These are phyloP conservation scores for Cyamopsis tetragonoloba DNA, from an alignment of 306 rosid species.

Conservation along the genomic window DNA sequence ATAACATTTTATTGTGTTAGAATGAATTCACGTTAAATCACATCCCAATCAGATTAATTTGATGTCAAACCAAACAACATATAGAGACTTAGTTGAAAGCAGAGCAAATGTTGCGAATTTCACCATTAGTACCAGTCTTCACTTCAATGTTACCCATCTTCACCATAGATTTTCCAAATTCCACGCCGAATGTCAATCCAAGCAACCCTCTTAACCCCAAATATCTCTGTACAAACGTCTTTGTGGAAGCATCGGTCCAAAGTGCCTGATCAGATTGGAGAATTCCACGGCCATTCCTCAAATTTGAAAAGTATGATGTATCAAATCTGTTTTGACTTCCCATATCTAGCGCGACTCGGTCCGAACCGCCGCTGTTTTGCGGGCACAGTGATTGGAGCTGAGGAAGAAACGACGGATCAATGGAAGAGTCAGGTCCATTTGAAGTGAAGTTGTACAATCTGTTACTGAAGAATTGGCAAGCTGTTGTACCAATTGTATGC, in stretches of 20 bases:
- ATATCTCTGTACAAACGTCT: constrained; percentile 24
- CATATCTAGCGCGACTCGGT: constrained; percentile 30
- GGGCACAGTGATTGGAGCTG: constrained; percentile 37
- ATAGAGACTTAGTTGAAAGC: constrained; percentile 30
- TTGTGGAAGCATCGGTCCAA: constrained; percentile 42
- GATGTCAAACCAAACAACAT: no score
- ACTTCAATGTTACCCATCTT: constrained; percentile 45
- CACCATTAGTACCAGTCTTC: constrained; percentile 32
- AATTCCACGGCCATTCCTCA: constrained; percentile 32
- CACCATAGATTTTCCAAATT: constrained; percentile 45
- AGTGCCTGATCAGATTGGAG: constrained; percentile 43
- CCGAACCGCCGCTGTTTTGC: constrained; percentile 18
- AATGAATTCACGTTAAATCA: no score
- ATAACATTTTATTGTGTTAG: no score
- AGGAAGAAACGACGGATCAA: constrained; percentile 33
- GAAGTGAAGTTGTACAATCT: constrained; percentile 36
- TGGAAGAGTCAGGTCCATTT: constrained; percentile 38
- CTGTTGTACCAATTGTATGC: constrained; percentile 46
- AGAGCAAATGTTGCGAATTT: constrained; percentile 37
- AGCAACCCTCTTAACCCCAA: background rate
- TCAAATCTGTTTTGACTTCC: constrained; percentile 35
- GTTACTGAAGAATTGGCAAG: constrained; percentile 24
- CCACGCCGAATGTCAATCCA: constrained; percentile 24
- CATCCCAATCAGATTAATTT: no score
- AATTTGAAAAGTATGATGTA: constrained; percentile 28